Evolutionary conservation across 2,329 filamentous ascomycete species (phyloP).

Genomic region (Cadophora luteo-olivacea): DNA sequence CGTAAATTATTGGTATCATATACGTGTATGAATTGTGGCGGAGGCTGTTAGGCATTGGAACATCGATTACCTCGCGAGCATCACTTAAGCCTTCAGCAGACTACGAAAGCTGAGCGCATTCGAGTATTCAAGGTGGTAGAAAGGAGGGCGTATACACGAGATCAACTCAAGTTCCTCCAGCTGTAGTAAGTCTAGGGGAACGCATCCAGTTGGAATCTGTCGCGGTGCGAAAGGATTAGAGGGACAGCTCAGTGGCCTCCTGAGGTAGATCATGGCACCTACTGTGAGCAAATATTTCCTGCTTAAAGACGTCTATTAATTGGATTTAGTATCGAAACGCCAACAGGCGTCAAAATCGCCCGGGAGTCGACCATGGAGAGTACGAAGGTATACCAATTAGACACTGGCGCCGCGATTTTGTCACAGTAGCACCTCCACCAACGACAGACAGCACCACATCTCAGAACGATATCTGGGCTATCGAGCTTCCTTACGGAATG

Average conservation of each 20-base stretch:
- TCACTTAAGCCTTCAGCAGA: neutral
- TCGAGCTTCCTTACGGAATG: conserved; percentile 79
- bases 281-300: conserved; percentile 10
- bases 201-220: neutral
- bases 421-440: conserved; percentile 70
- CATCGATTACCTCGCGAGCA: neutral
- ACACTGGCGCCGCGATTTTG: conserved; percentile 81
- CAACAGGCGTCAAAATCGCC: conserved; percentile 43
- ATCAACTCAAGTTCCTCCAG: too few species aligned
- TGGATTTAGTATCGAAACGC: conserved; percentile 39
- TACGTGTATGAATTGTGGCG: neutral
- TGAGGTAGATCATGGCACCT: conserved; percentile 22
- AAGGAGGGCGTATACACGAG: neutral
- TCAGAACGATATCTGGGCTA: conserved; percentile 72
- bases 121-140: neutral
- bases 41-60: neutral
- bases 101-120: neutral
- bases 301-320: neutral
- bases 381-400: conserved; percentile 73
- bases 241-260: neutral
- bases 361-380: conserved; percentile 61
- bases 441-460: conserved; percentile 66
- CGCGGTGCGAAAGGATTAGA: neutral
- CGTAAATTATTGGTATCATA: neutral
- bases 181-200: neutral